Evolutionary conservation across 139 green algal genomes (phyloP).

Genomic region (Pleodorina starrii): DNA sequence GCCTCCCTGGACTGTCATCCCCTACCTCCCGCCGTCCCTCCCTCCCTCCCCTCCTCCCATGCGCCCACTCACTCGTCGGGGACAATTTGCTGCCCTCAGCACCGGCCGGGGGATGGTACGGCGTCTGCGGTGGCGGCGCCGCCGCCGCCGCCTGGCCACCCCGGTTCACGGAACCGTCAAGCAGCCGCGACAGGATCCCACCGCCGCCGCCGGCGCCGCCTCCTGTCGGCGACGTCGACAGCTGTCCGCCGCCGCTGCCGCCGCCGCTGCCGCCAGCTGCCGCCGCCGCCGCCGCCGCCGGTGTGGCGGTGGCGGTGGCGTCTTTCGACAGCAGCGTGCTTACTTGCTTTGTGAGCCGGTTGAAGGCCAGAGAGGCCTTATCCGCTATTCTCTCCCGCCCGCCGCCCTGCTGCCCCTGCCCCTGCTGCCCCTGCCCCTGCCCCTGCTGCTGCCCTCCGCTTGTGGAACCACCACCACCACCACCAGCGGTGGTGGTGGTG

Average conservation of each 20-base stretch:
- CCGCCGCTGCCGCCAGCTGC: background rate
- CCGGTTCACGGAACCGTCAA: too few species aligned
- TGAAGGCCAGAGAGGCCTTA: background rate
- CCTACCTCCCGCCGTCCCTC: too few species aligned
- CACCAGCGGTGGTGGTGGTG: background rate
- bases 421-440: background rate
- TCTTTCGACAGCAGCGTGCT: background rate
- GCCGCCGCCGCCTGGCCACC: too few species aligned
- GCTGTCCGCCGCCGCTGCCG: too few species aligned
- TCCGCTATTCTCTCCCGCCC: conserved; percentile 3
- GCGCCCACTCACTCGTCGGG: too few species aligned
- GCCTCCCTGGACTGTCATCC: too few species aligned
- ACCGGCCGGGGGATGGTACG: too few species aligned
- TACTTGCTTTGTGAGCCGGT: background rate
- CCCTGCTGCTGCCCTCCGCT: background rate
- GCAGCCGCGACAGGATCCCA: too few species aligned
- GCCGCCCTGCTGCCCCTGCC: background rate
- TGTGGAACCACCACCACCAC: background rate
- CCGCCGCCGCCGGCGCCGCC: background rate
- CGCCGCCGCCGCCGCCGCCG: background rate
- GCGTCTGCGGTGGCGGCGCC: too few species aligned
- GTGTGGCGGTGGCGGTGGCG: too few species aligned
- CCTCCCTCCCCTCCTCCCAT: too few species aligned
- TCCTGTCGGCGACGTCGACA: background rate
- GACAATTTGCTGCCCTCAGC: too few species aligned